A percentile compares a stretch with the other conserved stretches of the same genome.
Conservation (phyloP, 306 rosid genomes). For the Quercus berberidifolia region DNA sequence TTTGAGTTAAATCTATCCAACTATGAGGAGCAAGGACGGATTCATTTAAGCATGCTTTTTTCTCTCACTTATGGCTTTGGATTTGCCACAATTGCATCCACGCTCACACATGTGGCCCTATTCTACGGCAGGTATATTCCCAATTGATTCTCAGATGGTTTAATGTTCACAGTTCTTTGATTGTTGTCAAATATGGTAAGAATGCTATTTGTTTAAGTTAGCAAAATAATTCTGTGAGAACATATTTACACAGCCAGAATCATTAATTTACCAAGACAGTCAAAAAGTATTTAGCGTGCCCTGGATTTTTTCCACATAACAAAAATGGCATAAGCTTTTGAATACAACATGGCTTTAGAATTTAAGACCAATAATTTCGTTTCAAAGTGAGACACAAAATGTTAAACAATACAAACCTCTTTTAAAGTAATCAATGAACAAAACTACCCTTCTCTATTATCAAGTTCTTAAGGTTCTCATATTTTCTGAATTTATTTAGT, state of each 20-base stretch:
- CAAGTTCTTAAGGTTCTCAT: background rate
- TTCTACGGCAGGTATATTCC: slow-evolving; percentile 69
- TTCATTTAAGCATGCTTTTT: slow-evolving; percentile 62
- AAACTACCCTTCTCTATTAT: background rate
- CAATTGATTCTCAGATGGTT: background rate
- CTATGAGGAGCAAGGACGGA: slow-evolving; percentile 59
- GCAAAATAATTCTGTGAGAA: background rate
- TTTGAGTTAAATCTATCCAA: slow-evolving; percentile 45
- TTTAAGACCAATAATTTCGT: background rate
- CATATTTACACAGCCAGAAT: too few species aligned
- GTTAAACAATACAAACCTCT: background rate
- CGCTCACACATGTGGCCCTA: slow-evolving; percentile 64
- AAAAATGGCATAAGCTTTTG: background rate
- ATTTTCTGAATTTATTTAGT: background rate
- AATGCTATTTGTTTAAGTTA: background rate
- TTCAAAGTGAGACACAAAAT: background rate
- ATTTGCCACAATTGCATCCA: slow-evolving; percentile 73
- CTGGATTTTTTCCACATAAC: background rate
- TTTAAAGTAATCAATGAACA: background rate
- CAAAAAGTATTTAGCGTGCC: background rate
- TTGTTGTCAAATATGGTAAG: background rate
- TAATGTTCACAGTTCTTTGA: background rate
- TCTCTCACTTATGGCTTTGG: slow-evolving; percentile 73
- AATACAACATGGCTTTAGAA: background rate
- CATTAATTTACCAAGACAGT: too few species aligned